Evolutionary conservation across 352 stramenopile genomes (phyloP).

Genomic region (Pythium apleroticum): DNA sequence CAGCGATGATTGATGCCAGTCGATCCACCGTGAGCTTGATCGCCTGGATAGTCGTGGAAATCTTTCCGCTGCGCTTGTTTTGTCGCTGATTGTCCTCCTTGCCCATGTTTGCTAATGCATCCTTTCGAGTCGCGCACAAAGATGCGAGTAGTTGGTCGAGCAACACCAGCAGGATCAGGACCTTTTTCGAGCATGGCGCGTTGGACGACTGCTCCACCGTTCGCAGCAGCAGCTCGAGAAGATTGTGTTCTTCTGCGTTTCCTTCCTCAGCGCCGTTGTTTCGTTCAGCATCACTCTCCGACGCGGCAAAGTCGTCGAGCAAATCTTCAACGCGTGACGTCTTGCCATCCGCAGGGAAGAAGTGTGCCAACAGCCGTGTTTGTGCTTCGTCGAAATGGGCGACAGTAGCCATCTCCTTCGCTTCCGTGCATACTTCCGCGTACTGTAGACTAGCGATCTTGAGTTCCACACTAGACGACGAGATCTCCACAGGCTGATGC

Average conservation of each 20-base stretch:
- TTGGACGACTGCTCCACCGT: conserved; percentile 14
- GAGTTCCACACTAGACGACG: conserved; percentile 36
- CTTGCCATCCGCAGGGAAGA: conserved; percentile 49
- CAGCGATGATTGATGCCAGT: conserved; percentile 9
- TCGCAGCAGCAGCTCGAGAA: conserved; percentile 17
- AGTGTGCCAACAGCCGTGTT: conserved; percentile 42
- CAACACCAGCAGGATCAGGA: conserved; percentile 19
- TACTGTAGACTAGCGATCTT: conserved; percentile 55
- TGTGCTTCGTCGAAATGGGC: conserved; percentile 44
- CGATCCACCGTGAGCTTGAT: conserved; percentile 20
- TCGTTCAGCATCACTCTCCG: conserved; percentile 5
- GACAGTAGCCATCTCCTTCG: conserved; percentile 36
- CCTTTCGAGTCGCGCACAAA: not conserved
- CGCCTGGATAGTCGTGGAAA: conserved; percentile 10
- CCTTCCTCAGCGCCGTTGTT: not conserved
- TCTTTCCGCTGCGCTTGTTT: not conserved
- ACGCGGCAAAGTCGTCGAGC: conserved; percentile 45
- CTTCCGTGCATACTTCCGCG: conserved; percentile 58
- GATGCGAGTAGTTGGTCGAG: conserved; percentile 12
- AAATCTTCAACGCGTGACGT: conserved; percentile 48
- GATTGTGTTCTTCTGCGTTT: not conserved
- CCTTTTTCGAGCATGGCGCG: conserved; percentile 11
- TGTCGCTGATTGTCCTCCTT: not conserved
- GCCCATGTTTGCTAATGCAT: conserved; percentile 1
- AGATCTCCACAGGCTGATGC: conserved; percentile 38